These are phyloP conservation scores for Lignosus rhinocerotis DNA, from an alignment of 1,284 basidiomycete genomes.

Conservation along the genomic window DNA sequence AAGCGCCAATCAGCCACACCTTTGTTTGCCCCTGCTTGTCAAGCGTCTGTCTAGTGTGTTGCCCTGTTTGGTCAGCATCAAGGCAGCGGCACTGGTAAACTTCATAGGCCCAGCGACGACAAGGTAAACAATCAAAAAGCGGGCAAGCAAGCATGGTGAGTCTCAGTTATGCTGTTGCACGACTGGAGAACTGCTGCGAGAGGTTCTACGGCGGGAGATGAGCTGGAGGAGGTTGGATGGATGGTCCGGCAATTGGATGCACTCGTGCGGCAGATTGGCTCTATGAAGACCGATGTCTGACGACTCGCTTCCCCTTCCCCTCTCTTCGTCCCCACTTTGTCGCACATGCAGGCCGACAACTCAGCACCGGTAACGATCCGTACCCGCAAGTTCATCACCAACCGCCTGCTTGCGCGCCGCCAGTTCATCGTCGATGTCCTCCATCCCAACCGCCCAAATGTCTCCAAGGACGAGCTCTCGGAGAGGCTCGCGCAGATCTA, in stretches of 20 bases:
- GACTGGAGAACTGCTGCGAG: constrained; percentile 15
- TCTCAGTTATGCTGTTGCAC: constrained; percentile 24
- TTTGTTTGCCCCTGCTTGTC: constrained; percentile 9
- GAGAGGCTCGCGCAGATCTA: constrained; percentile 89
- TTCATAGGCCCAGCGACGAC: constrained; percentile 30
- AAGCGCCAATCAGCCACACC: constrained; percentile 6
- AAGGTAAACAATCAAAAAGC: constrained; percentile 34
- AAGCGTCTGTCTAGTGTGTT: constrained; percentile 16
- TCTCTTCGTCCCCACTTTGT: constrained; percentile 7
- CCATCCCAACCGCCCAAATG: constrained; percentile 94
- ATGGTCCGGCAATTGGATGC: constrained; percentile 33
- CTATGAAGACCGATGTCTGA: constrained; percentile 28
- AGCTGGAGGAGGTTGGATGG: constrained; percentile 37
- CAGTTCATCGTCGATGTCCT: constrained; percentile 95
- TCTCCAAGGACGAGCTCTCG: constrained; percentile 90
- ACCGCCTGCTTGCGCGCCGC: constrained; percentile 93
- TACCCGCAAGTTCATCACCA: constrained; percentile 99
- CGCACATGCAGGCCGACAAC: constrained; percentile 65
- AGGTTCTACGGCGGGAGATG: constrained; percentile 15
- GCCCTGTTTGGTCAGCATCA: constrained; percentile 23
- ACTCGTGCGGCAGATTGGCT: constrained; percentile 19
- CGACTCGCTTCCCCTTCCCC: constrained; percentile 8
- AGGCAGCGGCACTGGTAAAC: constrained; percentile 22
- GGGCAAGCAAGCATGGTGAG: constrained; percentile 37
- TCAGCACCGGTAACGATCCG: constrained; percentile 94